Percentiles rank a stretch among this genome's conserved stretches.
Evolutionary conservation across 2,329 filamentous ascomycete species (phyloP).

Genomic region (Colletotrichum cordylinicola): DNA sequence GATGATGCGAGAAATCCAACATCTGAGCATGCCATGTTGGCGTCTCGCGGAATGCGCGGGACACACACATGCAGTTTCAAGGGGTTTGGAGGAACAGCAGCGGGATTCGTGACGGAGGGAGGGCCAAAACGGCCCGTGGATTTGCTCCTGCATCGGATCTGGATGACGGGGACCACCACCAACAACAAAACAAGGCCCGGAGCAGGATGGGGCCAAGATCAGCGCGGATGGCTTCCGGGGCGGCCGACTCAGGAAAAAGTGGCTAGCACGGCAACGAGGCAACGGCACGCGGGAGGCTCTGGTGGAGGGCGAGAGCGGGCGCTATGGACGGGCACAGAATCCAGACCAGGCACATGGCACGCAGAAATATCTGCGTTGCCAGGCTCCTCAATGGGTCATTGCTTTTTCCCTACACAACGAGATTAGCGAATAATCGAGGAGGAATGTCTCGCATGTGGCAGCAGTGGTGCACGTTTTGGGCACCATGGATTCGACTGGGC

Average conservation of each 20-base stretch:
- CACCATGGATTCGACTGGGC: neutral
- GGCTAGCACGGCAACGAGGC: conserved; percentile 2
- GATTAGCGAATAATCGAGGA: neutral
- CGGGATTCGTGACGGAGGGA: neutral
- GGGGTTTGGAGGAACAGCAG: neutral
- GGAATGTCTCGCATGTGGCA: conserved; percentile 2
- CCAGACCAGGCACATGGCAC: neutral
- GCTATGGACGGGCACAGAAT: neutral
- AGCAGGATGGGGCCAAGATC: conserved; percentile 2
- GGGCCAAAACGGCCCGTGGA: neutral
- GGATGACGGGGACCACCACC: neutral
- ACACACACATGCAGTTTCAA: conserved; percentile 2
- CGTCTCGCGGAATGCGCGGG: neutral
- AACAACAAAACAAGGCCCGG: neutral
- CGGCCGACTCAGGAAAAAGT: conserved; percentile 6
- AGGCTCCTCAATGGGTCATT: neutral
- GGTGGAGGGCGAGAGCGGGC: neutral
- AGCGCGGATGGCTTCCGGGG: neutral
- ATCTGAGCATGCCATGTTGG: neutral
- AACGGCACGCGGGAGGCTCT: neutral
- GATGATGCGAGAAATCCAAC: neutral
- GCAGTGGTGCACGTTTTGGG: neutral
- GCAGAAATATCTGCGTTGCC: neutral
- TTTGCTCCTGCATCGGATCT: neutral
- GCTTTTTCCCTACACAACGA: neutral